phyloP scores from a whole-genome alignment of 208 protist genomes.

The Trichomonas tenax region DNA sequence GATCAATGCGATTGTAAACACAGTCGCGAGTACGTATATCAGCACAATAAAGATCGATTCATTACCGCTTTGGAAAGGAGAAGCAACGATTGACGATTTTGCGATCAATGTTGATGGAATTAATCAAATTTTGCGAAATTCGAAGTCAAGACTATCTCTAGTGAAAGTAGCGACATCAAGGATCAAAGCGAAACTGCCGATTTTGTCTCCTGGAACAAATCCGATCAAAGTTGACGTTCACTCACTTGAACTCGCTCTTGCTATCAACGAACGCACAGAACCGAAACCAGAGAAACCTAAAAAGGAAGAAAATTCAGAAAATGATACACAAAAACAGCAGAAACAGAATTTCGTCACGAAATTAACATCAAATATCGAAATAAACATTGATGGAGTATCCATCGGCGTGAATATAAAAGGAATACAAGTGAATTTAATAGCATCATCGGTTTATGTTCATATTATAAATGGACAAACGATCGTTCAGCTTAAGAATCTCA shows the following conservation, averaged over 20 bases:
- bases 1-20: background rate
- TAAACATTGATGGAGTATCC: background rate
- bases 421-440: background rate
- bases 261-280: background rate
- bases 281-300: background rate
- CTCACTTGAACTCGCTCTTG: background rate
- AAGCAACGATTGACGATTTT: constrained; percentile 12
- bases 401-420: background rate
- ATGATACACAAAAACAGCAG: background rate
- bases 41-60: background rate
- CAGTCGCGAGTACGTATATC: background rate
- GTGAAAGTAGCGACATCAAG: background rate
- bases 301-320: background rate
- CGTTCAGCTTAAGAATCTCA: background rate
- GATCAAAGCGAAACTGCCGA: background rate
- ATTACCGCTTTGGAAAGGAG: constrained; percentile 8
- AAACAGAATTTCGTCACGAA: background rate
- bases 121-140: background rate
- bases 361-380: constrained; percentile 12
- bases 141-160: background rate
- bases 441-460: background rate
- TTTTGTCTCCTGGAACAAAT: background rate
- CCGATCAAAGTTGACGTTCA: background rate
- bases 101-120: background rate
- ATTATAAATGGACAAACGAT: background rate